Conservation (phyloP, 768 basidiomycete genomes). For the Tricholoma bakamatsutake region DNA sequence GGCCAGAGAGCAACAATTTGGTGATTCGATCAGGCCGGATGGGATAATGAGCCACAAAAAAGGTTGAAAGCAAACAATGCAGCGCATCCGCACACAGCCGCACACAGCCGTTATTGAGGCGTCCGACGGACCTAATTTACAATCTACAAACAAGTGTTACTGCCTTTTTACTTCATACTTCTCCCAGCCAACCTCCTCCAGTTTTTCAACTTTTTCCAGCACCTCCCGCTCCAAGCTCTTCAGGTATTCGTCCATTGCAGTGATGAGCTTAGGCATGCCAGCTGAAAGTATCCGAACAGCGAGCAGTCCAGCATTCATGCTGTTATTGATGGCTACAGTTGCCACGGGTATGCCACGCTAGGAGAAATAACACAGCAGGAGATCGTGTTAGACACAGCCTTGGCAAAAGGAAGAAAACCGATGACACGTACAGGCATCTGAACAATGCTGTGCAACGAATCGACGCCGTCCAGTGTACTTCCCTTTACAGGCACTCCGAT, state of each 20-base stretch:
- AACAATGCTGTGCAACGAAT: conserved; percentile 95
- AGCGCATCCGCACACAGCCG: too few relatives aligned
- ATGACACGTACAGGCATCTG: conserved; percentile 87
- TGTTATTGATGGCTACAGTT: conserved; percentile 95
- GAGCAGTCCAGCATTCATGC: conserved; percentile 87
- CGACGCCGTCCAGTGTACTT: conserved; percentile 89
- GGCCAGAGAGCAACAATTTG: too few relatives aligned
- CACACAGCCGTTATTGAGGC: too few relatives aligned
- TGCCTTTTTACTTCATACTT: conserved; percentile 50
- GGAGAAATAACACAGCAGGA: background rate
- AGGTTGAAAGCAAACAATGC: too few relatives aligned
- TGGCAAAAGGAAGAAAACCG: background rate
- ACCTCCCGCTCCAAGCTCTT: conserved; percentile 69
- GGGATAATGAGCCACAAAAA: too few relatives aligned
- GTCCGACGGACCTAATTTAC: too few relatives aligned
- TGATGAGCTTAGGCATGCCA: conserved; percentile 59
- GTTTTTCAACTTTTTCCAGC: conserved; percentile 65
- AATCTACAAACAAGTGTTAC: conserved; percentile 3
- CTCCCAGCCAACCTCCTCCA: conserved; percentile 85
- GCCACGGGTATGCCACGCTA: conserved; percentile 96
- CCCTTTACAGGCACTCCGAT: conserved; percentile 97
- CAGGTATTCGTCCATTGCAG: conserved; percentile 71
- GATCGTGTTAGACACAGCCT: background rate
- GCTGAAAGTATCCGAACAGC: conserved; percentile 86
- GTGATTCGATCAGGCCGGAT: too few relatives aligned